Evolutionary conservation across 495 filamentous ascomycete genomes (phyloP).

Genomic region (Xylaria curta): DNA sequence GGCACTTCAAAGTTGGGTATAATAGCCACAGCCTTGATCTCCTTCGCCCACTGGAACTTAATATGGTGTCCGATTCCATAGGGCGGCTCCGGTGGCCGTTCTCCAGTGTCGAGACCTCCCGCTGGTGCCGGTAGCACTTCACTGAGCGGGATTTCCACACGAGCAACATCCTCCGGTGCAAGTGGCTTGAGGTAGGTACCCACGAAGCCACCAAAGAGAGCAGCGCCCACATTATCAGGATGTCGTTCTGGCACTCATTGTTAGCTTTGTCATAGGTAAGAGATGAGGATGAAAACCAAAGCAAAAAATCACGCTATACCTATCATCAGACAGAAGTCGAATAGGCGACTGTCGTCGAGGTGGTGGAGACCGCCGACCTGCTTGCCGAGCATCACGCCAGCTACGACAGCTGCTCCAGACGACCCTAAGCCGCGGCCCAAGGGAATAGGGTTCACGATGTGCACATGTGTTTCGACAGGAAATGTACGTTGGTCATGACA

Average conservation of each 20-base stretch:
- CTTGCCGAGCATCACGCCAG: conserved; percentile 89
- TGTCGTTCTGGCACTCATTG: conserved; percentile 70
- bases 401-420: conserved; percentile 92
- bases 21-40: conserved; percentile 93
- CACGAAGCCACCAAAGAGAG: conserved; percentile 94
- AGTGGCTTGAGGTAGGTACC: conserved; percentile 94
- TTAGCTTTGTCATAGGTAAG: conserved; percentile 25
- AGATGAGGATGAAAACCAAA: not conserved
- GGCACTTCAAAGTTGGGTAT: conserved; percentile 94
- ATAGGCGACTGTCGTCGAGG: conserved; percentile 78
- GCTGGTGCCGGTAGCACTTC: conserved; percentile 88
- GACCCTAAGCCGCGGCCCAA: conserved; percentile 89
- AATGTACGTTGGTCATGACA: conserved; percentile 86
- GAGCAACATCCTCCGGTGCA: conserved; percentile 79
- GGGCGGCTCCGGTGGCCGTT: conserved; percentile 84
- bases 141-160: conserved; percentile 92
- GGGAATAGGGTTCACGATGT: conserved; percentile 92
- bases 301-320: conserved; percentile 46
- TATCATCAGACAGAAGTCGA: conserved; percentile 97
- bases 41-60: conserved; percentile 87
- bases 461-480: conserved; percentile 84
- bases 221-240: conserved; percentile 95
- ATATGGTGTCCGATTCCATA: conserved; percentile 89
- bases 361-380: conserved; percentile 79
- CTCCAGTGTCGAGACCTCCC: conserved; percentile 86